Base-by-base conservation (phyloP, 2,329 filamentous ascomycete species). In the Daldinia sp. region DNA sequence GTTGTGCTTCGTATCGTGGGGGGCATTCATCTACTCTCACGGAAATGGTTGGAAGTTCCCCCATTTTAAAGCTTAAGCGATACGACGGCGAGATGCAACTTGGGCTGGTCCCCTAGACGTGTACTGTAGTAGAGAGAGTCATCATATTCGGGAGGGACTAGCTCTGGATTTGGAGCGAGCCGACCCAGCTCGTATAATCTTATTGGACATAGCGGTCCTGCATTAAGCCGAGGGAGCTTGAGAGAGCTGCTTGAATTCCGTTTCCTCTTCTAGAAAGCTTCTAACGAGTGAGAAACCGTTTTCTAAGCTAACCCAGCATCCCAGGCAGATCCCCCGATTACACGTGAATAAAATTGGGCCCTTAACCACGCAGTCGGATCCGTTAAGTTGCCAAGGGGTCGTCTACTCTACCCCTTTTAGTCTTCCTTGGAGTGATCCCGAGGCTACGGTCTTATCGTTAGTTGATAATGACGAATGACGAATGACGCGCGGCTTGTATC, bases 321-420 rank as follows among this genome's bases (percentile, higher is more conserved):
- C 69, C 67, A 72, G 61, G 68, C 59, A 68, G 69, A 71, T 71
- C 71, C 58, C 65, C 63, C 69, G 65, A 68, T 53, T 54, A 64
- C 64, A 67, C 68, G 62, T 67, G 65, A 70, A 67, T 59, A 63
- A 68, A 69, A 69, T 58, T 73, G 70, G 71, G 61, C 48, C 70
- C 68, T 58, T 65, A 67, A 63, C 71, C 69, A 71, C 61, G 66
- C 70, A 67, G 61, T 71, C 68, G 71, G 71, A 70, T 69, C 71
- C 69, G 65, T 72, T 57, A 53, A 66, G 66, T 66, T 71, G 67
- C 67, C 69, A 66, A 67, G 58, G 69, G 68, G 63, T 63, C 60
- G 58, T 55, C 32, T 62, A 61, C 39, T 64, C 37, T 50, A 34
- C 47, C 60, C 52, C 56, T 59, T 64, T 63, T 50, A 55, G 58